A percentile compares a stretch with the other conserved stretches of the same genome.
These are phyloP conservation scores for Magnolia changhungtana DNA, from an alignment of 164 flowering plant genomes.

Conservation along the genomic window DNA sequence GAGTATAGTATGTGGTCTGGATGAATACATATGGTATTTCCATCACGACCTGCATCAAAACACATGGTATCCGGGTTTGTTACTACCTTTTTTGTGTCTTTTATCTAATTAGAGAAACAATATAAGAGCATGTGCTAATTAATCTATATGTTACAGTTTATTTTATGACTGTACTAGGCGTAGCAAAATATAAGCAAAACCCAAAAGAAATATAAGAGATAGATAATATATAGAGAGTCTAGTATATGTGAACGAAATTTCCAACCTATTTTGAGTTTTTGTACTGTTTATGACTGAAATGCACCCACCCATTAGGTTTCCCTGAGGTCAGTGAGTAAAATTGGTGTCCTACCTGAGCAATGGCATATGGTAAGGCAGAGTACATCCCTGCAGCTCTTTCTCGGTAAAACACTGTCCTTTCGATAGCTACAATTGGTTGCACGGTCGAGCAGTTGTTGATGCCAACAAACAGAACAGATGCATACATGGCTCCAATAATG, in stretches of 20 bases:
- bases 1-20: constrained; percentile 34
- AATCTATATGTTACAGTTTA: too few relatives aligned
- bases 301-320: neutral
- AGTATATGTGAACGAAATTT: too few relatives aligned
- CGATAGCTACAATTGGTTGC: constrained; percentile 75
- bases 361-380: constrained; percentile 82
- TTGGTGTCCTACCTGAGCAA: constrained; percentile 62
- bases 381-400: constrained; percentile 98
- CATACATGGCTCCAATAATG: constrained; percentile 81
- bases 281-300: too few relatives aligned
- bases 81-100: neutral
- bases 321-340: neutral
- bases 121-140: neutral
- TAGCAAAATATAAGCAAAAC: too few relatives aligned
- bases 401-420: constrained; percentile 84
- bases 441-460: constrained; percentile 75
- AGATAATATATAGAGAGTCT: too few relatives aligned
- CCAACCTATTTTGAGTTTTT: too few relatives aligned
- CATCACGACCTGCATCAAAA: constrained; percentile 29
- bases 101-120: neutral
- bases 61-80: neutral
- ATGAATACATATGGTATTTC: constrained; percentile 39
- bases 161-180: too few relatives aligned
- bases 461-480: constrained; percentile 74
- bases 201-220: too few relatives aligned